Percentiles rank a stretch among this genome's conserved stretches.
These are phyloP conservation scores for Clohesyomyces aquaticus DNA, from an alignment of 495 filamentous ascomycete species.

Conservation along the genomic window DNA sequence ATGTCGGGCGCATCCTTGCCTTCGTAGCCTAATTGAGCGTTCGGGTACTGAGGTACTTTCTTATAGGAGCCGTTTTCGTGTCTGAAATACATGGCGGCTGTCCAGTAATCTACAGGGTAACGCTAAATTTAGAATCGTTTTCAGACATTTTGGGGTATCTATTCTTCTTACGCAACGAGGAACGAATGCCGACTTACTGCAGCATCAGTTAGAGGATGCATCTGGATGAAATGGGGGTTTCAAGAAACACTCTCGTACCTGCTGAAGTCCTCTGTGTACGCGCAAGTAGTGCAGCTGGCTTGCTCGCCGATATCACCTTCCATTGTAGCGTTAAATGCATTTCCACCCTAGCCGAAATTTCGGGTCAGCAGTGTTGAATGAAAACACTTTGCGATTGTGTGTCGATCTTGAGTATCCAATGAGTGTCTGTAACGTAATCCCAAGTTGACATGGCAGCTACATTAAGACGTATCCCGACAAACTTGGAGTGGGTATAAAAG, in stretches of 20 bases:
- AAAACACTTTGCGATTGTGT: no score
- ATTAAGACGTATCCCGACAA: no score
- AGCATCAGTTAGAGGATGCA: no score
- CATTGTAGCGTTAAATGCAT: conserved; percentile 56
- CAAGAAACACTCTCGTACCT: not conserved
- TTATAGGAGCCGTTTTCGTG: conserved; percentile 56
- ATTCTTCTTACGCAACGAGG: no score
- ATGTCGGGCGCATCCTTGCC: conserved; percentile 47
- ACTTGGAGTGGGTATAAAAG: conserved; percentile 1
- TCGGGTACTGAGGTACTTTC: conserved; percentile 50
- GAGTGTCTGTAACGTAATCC: no score
- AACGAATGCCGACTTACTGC: no score
- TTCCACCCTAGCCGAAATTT: no score
- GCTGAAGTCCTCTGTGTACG: conserved; percentile 48
- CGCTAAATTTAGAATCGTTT: conserved; percentile 33
- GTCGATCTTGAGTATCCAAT: conserved; percentile 53
- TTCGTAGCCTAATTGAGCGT: conserved; percentile 45
- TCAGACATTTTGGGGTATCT: no score
- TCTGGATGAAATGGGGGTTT: no score
- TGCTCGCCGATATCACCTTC: conserved; percentile 52
- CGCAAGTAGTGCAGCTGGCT: conserved; percentile 51
- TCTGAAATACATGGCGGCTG: conserved; percentile 57
- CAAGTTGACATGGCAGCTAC: no score
- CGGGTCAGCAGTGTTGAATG: no score
- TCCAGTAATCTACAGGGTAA: conserved; percentile 50